Evolutionary conservation across 2,329 filamentous ascomycete species (phyloP), one percentile per base, ranked within the genome.

Genomic region (Phialophora expanda): DNA sequence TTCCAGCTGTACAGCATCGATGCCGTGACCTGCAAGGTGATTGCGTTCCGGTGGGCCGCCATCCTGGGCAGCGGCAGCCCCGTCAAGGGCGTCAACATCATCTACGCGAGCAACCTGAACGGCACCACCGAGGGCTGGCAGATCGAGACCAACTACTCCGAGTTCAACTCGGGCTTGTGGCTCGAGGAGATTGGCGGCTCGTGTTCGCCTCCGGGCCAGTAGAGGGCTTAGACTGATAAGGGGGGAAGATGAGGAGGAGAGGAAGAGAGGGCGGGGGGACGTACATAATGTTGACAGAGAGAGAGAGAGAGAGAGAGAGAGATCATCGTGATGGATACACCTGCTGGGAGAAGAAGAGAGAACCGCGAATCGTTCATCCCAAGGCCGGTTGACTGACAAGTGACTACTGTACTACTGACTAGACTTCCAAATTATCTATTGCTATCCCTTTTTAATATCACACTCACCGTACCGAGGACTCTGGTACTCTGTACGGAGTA

Each of bases 41-140:
- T 77, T 32, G 70, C 72, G 6, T 50, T 77, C 14, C 70, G 75
- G 55, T 78, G 76, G 75, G 70, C 68, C 44, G 73, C 73, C 30
- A 66, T 51, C 9, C 26, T 70, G 56, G 66, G 68, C 20, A 71
- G 73, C 20, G 46, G 30, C 14, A 41, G 34, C 14, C 60, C 61
- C 5, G 54, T 69, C 46, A 71, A 73, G 26, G 76, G 76, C 28
- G 71, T 77, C 58, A 73, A 74, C 38, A 74, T 75, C 60, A 64
- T 75, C 14, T 65, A 69, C 20, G 70, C 70, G 28, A 63, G 66
- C 32, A 67, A 64, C 51, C 24, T 51, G 4, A 62, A 62, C 28
- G 32, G 17, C 26, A 62, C 61, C 14, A n/a, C 59, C 1, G 69
- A 65, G 8, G 62, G 59, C 32, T 78, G 75, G 76, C 73, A 73